Evolutionary conservation across 2,329 filamentous ascomycete species (phyloP).

Genomic region (Penicillium sclerotigenum): DNA sequence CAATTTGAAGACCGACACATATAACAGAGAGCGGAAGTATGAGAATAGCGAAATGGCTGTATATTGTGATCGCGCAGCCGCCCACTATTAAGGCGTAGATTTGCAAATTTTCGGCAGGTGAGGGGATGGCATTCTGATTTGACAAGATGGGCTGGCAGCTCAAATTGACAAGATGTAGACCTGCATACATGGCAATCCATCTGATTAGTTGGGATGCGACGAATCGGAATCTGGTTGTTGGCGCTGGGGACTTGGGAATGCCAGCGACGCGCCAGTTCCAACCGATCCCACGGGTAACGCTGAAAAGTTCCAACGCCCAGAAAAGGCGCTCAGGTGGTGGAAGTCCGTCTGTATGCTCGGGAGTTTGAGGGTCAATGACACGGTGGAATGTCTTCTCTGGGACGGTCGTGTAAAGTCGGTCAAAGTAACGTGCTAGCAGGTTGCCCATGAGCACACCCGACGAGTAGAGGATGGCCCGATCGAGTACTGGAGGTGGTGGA

Average conservation of each 20-base stretch:
- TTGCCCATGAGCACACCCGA: neutral
- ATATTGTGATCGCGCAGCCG: neutral
- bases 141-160: neutral
- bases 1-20: neutral
- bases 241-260: neutral
- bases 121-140: neutral
- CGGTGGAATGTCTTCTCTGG: neutral
- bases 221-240: neutral
- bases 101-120: neutral
- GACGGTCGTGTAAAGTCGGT: neutral
- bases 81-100: neutral
- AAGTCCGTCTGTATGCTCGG: neutral
- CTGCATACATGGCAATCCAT: neutral
- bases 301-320: neutral
- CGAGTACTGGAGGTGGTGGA: neutral
- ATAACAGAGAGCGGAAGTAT: neutral
- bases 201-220: neutral
- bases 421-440: neutral
- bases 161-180: neutral
- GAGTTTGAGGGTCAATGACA: neutral
- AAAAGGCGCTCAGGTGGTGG: neutral
- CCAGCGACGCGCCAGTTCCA: neutral
- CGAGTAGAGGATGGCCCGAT: neutral
- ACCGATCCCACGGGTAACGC: neutral
- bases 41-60: neutral